phyloP scores from a whole-genome alignment of 495 filamentous ascomycete species.

The Penicillium coffeae region DNA sequence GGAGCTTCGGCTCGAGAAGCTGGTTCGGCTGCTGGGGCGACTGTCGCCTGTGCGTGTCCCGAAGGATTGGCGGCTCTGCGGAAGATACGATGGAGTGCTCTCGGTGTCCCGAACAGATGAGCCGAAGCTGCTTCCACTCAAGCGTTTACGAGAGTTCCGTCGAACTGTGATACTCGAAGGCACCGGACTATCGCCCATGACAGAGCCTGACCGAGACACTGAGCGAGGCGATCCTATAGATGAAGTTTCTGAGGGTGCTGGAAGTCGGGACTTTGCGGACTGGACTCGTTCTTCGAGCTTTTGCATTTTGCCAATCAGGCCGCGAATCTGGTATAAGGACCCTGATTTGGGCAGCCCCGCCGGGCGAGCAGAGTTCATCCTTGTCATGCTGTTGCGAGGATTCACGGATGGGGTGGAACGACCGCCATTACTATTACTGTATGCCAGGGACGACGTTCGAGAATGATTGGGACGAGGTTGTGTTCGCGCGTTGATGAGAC shows the following conservation, averaged over 20 bases:
- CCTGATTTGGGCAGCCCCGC: constrained; percentile 67
- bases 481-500: constrained; percentile 43
- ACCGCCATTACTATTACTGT: constrained; percentile 38
- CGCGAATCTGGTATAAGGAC: constrained; percentile 88
- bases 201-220: constrained; percentile 31
- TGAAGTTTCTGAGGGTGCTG: constrained; percentile 72
- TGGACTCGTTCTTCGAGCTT: constrained; percentile 89
- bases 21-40: constrained; percentile 47
- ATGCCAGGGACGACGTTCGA: constrained; percentile 50
- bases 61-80: constrained; percentile 48
- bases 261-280: constrained; percentile 87
- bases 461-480: constrained; percentile 40
- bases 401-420: constrained; percentile 38
- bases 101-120: constrained; percentile 51
- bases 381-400: constrained; percentile 36
- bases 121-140: constrained; percentile 58
- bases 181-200: constrained; percentile 53
- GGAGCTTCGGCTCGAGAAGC: constrained; percentile 41
- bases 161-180: constrained; percentile 74
- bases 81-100: constrained; percentile 41
- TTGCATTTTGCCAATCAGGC: constrained; percentile 94
- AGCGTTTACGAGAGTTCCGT: constrained; percentile 62
- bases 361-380: constrained; percentile 24
- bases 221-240: constrained; percentile 73
- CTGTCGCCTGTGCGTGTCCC: constrained; percentile 43